These are phyloP conservation scores for Taiozyma onychis DNA, from an alignment of 1,139 yeast genomes.

Conservation along the genomic window DNA sequence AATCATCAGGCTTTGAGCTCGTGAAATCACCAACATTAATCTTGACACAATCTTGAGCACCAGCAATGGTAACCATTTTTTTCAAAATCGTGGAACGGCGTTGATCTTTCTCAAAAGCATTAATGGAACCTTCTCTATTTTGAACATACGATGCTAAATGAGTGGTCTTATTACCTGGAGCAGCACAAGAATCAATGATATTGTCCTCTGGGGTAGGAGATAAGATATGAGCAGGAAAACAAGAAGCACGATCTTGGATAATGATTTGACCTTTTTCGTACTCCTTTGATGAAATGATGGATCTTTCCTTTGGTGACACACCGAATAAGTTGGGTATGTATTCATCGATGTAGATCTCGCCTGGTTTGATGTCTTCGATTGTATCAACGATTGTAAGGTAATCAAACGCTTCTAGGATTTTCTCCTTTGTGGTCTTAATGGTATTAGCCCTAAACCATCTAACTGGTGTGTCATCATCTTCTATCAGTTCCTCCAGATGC, in stretches of 20 bases:
- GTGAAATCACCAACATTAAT: conserved; percentile 87
- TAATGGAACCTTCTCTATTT: conserved; percentile 32
- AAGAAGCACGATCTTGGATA: conserved; percentile 93
- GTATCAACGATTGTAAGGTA: conserved; percentile 39
- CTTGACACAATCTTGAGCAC: conserved; percentile 55
- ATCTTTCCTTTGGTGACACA: conserved; percentile 63
- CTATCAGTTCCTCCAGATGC: conserved; percentile 36
- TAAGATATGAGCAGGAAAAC: conserved; percentile 88
- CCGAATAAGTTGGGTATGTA: conserved; percentile 77
- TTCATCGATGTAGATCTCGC: conserved; percentile 63
- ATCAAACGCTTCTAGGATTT: conserved; percentile 39
- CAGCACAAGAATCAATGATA: conserved; percentile 92
- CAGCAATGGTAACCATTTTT: conserved; percentile 78
- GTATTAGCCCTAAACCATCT: conserved; percentile 84
- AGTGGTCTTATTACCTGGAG: conserved; percentile 97
- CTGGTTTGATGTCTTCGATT: conserved; percentile 45
- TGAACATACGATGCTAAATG: conserved; percentile 68
- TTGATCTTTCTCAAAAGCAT: conserved; percentile 84
- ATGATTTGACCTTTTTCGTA: conserved; percentile 75
- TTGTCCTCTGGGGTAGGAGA: conserved; percentile 47
- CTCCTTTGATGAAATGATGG: conserved; percentile 53
- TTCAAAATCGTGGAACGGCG: conserved; percentile 66
- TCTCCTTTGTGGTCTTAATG: conserved; percentile 35
- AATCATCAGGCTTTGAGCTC: conserved; percentile 52
- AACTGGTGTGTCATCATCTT: conserved; percentile 69